Base-by-base conservation (phyloP, 805 yeast species). In the Cyberlindnera mycetangii region DNA sequence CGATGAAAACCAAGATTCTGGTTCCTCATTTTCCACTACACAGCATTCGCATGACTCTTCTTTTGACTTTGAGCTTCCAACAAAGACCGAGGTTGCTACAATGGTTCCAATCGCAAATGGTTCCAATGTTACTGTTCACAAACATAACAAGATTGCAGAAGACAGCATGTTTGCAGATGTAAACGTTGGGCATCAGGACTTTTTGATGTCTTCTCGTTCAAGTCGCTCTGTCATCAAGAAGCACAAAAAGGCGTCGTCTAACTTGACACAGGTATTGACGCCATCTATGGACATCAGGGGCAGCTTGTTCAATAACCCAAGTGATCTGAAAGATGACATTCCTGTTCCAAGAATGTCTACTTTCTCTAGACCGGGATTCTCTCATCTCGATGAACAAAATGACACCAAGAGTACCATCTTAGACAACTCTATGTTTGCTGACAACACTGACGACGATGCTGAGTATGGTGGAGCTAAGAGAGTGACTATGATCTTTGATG, bases 401-500 rank as follows among this genome's bases (percentile, higher is more conserved):
- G 58, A 50, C 6, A 49, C 53, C 1, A 53, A 47, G 34, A 54
- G 50, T 24, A 46, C 55, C 6, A 45, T 53, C 19, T 35, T 47
- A 38, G 53, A 57, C 33, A 54, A 49, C 32, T 59, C 61, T 1
- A 32, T 59, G 32, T 59, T 52, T 51, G 58, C 50, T 22, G 61
- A 57, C 41, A 44, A 56, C 36, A 54, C 57, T 7, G 57, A 51
- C 41, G 58, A 57, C 42, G 56, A 52, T 16, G 27, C 25, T 19
- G 61, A 56, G 8, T 45, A 43, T 35, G 50, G 44, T 10, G 51
- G 52, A 32, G 57, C 57, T 16, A 54, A 54, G 42, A 52, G 63
- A 37, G 59, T 59, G 3, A 59, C 62, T 2, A 53, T 55, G 54
- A 47, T 56, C 16, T 59, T 58, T 42, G 63, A 59, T 42, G 60